These are phyloP conservation scores for Drechslera avenae DNA, from an alignment of 2,329 filamentous ascomycete species.

Conservation along the genomic window DNA sequence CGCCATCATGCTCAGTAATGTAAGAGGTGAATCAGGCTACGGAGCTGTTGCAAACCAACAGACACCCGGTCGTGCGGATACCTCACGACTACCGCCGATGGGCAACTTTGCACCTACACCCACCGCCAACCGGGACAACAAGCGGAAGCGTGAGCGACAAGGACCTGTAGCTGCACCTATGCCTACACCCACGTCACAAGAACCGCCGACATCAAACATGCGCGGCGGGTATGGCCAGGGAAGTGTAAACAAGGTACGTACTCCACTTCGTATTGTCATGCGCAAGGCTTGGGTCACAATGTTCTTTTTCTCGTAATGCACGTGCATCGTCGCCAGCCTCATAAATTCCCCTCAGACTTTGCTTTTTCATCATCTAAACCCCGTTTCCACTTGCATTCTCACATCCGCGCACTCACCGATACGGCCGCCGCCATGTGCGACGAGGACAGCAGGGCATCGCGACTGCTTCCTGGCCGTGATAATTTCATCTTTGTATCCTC, in stretches of 20 bases:
- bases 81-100: constrained; percentile 75
- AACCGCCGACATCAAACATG: constrained; percentile 41
- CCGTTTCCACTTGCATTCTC: background rate
- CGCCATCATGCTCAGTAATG: constrained; percentile 67
- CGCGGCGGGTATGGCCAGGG: constrained; percentile 37
- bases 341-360: background rate
- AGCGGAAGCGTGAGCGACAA: constrained; percentile 75
- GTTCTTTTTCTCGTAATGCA: constrained; percentile 9
- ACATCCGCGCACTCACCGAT: background rate
- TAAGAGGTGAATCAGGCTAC: constrained; percentile 59
- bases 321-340: constrained; percentile 5
- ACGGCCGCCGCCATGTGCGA: background rate
- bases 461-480: background rate
- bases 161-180: constrained; percentile 51
- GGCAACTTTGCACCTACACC: constrained; percentile 89
- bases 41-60: constrained; percentile 53
- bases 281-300: constrained; percentile 2
- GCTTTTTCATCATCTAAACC: background rate
- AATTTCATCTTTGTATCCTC: background rate
- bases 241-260: constrained; percentile 41
- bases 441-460: background rate
- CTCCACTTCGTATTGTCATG: constrained; percentile 3
- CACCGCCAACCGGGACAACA: constrained; percentile 85
- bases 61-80: constrained; percentile 53
- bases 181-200: constrained; percentile 40